Percentiles rank a stretch among this genome's conserved stretches.
Conservation (phyloP, 805 yeast species). For the Phaffomyces opuntiae region DNA sequence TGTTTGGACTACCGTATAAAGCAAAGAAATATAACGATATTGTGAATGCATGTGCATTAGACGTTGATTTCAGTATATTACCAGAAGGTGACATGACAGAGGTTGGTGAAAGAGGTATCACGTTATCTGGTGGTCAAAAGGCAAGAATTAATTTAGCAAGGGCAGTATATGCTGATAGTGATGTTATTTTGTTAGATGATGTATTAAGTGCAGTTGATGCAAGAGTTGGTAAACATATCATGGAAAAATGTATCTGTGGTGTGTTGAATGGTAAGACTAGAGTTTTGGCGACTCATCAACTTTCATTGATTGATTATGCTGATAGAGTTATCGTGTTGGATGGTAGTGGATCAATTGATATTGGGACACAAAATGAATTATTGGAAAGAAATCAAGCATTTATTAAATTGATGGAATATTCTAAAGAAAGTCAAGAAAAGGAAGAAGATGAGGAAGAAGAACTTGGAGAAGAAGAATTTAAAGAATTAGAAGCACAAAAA, state of each 20-base stretch:
- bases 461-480: constrained; percentile 23
- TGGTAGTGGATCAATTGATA: constrained; percentile 51
- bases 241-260: constrained; percentile 61
- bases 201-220: constrained; percentile 84
- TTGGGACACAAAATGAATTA: constrained; percentile 57
- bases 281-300: constrained; percentile 77
- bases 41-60: constrained; percentile 59
- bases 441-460: constrained; percentile 21
- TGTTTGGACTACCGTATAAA: constrained; percentile 56
- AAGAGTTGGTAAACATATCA: constrained; percentile 74
- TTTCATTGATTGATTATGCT: constrained; percentile 62
- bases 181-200: constrained; percentile 68
- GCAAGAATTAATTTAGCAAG: constrained; percentile 76
- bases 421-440: constrained; percentile 26
- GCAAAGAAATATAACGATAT: constrained; percentile 44
- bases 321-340: constrained; percentile 63
- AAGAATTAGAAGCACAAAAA: constrained; percentile 14
- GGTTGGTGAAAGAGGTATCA: constrained; percentile 82
- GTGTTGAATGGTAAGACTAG: constrained; percentile 53
- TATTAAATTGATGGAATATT: constrained; percentile 42
- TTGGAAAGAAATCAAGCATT: constrained; percentile 38
- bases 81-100: constrained; percentile 75
- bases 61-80: constrained; percentile 54
- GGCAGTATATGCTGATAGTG: constrained; percentile 64
- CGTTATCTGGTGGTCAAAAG: constrained; percentile 86